Evolutionary conservation across 176 grass and related monocot genomes (phyloP).

Genomic region (Themeda triandra): DNA sequence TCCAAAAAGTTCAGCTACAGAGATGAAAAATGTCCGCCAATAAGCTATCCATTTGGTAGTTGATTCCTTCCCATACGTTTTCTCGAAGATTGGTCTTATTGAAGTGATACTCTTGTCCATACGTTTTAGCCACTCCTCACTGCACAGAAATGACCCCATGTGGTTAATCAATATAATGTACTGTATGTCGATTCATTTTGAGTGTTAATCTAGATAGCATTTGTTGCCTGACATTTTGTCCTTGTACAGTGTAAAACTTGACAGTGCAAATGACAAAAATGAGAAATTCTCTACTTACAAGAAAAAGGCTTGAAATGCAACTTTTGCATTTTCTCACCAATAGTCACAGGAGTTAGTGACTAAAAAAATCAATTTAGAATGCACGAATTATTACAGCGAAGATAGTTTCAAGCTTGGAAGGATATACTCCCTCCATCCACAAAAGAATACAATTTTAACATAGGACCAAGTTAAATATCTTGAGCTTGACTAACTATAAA

Average conservation of each 20-base stretch:
- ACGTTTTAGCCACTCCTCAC: conserved; percentile 90
- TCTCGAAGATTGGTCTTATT: conserved; percentile 76
- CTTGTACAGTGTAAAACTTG: background rate
- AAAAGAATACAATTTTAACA: no score
- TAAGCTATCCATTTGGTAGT: conserved; percentile 87
- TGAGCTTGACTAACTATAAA: no score
- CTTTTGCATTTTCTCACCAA: background rate
- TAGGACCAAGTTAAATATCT: no score
- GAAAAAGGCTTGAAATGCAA: background rate
- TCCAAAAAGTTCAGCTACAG: conserved; percentile 82
- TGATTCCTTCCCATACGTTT: conserved; percentile 82
- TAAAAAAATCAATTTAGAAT: background rate
- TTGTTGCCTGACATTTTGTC: background rate
- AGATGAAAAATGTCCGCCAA: conserved; percentile 91
- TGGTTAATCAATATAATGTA: background rate
- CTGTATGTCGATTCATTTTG: background rate
- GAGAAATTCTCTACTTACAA: background rate
- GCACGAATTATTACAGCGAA: background rate
- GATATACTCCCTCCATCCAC: conserved; percentile 28
- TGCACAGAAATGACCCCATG: conserved; percentile 27
- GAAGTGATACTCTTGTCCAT: conserved; percentile 65
- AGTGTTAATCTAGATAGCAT: background rate
- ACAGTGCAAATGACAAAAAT: background rate
- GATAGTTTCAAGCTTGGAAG: background rate
- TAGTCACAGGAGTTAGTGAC: background rate